Evolutionary conservation across 2,329 filamentous ascomycete genomes (phyloP).

Genomic region (Gremmenia infestans): DNA sequence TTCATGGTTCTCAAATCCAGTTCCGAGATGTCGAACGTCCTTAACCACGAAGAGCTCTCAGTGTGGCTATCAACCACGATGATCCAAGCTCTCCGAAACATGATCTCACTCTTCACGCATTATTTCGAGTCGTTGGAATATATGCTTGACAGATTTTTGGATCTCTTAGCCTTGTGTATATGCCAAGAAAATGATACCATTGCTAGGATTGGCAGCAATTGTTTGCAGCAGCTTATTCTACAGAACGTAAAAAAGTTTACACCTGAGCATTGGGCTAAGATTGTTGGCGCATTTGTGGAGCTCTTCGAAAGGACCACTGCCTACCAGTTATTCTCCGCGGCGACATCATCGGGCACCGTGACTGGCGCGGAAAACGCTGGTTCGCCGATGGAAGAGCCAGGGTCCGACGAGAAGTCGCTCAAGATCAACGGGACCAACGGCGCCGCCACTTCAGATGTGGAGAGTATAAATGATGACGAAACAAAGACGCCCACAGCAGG

Average conservation of each 20-base stretch:
- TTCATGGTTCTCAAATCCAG: constrained; percentile 97
- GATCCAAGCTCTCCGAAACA: constrained; percentile 96
- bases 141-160: constrained; percentile 96
- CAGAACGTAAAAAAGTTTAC: constrained; percentile 94
- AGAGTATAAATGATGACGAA: constrained; percentile 30
- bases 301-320: constrained; percentile 93
- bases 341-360: constrained; percentile 47
- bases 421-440: constrained; percentile 55
- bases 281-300: constrained; percentile 93
- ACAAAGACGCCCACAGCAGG: constrained; percentile 23
- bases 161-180: constrained; percentile 90
- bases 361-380: constrained; percentile 49
- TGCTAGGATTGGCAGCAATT: constrained; percentile 96
- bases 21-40: constrained; percentile 91
- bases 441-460: constrained; percentile 28
- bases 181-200: constrained; percentile 99
- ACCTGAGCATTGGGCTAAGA: constrained; percentile 83
- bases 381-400: constrained; percentile 24
- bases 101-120: constrained; percentile 98
- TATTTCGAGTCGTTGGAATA: constrained; percentile 96
- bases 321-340: constrained; percentile 89
- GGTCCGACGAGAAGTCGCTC: constrained; percentile 46
- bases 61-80: constrained; percentile 99
- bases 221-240: constrained; percentile 89
- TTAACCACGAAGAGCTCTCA: constrained; percentile 93